These are phyloP conservation scores for Eustoma russellianum DNA, from an alignment of 257 asterid genomes.

Conservation along the genomic window DNA sequence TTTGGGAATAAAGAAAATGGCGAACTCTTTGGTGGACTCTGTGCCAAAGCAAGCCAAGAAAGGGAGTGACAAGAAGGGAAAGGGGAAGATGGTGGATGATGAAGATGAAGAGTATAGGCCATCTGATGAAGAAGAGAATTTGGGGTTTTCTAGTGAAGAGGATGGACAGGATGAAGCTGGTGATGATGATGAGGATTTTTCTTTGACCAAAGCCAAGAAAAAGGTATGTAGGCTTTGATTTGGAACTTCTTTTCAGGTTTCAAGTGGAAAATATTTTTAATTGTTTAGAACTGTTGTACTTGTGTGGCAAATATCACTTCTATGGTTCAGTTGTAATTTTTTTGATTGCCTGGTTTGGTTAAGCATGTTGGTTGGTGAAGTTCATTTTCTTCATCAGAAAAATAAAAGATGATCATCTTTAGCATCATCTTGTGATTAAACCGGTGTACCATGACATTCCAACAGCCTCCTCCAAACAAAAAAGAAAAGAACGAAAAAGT, in stretches of 20 bases:
- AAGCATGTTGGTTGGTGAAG: no score
- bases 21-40: slow-evolving; percentile 39
- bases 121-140: slow-evolving; percentile 35
- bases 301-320: no score
- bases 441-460: no score
- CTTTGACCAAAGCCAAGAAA: slow-evolving; percentile 25
- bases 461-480: no score
- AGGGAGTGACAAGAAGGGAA: slow-evolving; percentile 25
- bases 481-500: no score
- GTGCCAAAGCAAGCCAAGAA: slow-evolving; percentile 29
- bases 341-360: no score
- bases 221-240: slow-evolving; percentile 27
- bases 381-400: no score
- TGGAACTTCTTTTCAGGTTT: background rate
- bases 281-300: background rate
- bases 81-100: slow-evolving; percentile 49
- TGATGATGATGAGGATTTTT: slow-evolving; percentile 28
- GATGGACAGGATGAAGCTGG: slow-evolving; percentile 15
- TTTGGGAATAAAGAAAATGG: slow-evolving; percentile 69
- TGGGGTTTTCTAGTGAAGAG: slow-evolving; percentile 41
- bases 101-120: slow-evolving; percentile 87
- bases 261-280: background rate
- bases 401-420: no score
- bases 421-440: no score
- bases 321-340: no score